A percentile compares a stretch with the other conserved stretches of the same genome.
Evolutionary conservation across 108 stramenopile species (phyloP).

Genomic region (Conticribra guillardii): DNA sequence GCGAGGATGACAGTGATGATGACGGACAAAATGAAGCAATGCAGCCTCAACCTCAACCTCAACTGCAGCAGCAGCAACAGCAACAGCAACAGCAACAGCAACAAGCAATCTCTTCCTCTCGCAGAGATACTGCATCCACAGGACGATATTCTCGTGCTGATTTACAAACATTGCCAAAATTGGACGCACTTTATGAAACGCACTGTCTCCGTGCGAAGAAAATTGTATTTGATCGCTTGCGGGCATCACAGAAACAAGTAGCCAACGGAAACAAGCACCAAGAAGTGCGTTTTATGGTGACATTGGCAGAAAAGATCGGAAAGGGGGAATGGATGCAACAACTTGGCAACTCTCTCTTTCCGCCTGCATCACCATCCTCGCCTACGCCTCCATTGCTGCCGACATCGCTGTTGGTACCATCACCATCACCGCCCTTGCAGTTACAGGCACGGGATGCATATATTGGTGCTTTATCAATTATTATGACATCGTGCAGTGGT

Average conservation of each 20-base stretch:
- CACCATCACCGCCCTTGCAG: constrained; percentile 2
- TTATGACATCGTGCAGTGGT: constrained; percentile 60
- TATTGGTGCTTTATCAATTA: constrained; percentile 32
- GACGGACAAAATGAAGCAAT: neutral
- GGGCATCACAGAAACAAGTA: constrained; percentile 3
- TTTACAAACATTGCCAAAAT: constrained; percentile 61
- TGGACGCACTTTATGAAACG: constrained; percentile 65
- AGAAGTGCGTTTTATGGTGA: constrained; percentile 30
- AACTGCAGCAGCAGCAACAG: too few relatives aligned
- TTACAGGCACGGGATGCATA: constrained; percentile 33
- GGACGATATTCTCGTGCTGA: constrained; percentile 56
- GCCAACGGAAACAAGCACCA: constrained; percentile 12
- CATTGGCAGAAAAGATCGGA: constrained; percentile 39
- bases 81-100: constrained; percentile 18
- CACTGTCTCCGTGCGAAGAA: constrained; percentile 35
- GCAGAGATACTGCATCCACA: constrained; percentile 8
- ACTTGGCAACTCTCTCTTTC: constrained; percentile 32
- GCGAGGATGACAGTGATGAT: constrained; percentile 55
- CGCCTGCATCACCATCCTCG: neutral
- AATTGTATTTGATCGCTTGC: constrained; percentile 9
- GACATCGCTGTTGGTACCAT: constrained; percentile 13
- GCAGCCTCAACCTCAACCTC: too few relatives aligned
- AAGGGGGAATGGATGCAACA: constrained; percentile 32
- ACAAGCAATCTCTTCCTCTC: neutral
- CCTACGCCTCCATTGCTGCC: neutral